A percentile compares a stretch with the other conserved stretches of the same genome.
Conservation (phyloP, 2,329 filamentous ascomycete genomes). For the Chaetomiaceae sp. region DNA sequence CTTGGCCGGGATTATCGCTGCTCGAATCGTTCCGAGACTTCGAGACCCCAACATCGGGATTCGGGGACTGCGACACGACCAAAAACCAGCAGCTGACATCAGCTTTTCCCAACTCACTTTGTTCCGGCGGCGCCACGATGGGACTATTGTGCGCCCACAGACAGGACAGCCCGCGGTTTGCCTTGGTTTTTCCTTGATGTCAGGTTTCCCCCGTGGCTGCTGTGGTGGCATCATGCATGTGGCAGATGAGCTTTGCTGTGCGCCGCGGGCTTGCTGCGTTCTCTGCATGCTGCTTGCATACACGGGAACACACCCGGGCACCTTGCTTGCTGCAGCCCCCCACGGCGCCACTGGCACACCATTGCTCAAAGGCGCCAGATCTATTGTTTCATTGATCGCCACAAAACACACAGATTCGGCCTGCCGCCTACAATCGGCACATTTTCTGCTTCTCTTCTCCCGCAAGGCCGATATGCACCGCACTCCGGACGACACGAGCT, state of each 20-base stretch:
- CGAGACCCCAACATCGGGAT: background rate
- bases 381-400: constrained; percentile 15
- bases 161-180: too few relatives aligned
- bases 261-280: too few relatives aligned
- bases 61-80: background rate
- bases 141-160: background rate
- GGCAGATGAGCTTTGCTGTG: too few relatives aligned
- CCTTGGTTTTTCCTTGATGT: too few relatives aligned
- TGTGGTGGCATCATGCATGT: background rate
- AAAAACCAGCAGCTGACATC: background rate
- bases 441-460: background rate
- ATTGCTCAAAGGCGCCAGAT: constrained; percentile 7
- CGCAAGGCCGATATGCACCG: background rate
- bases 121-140: background rate
- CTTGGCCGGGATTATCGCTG: constrained; percentile 1
- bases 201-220: too few relatives aligned
- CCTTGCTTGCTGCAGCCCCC: too few relatives aligned
- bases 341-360: background rate
- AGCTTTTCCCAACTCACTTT: background rate
- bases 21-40: background rate
- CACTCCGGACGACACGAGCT: background rate
- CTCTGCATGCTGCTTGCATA: too few relatives aligned
- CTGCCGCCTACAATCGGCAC: background rate
- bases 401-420: background rate
- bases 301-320: too few relatives aligned